Evolutionary conservation across 78 protist genomes (phyloP), one percentile per base, ranked within the genome.

Genomic region (Dictyostelium firmibasis): DNA sequence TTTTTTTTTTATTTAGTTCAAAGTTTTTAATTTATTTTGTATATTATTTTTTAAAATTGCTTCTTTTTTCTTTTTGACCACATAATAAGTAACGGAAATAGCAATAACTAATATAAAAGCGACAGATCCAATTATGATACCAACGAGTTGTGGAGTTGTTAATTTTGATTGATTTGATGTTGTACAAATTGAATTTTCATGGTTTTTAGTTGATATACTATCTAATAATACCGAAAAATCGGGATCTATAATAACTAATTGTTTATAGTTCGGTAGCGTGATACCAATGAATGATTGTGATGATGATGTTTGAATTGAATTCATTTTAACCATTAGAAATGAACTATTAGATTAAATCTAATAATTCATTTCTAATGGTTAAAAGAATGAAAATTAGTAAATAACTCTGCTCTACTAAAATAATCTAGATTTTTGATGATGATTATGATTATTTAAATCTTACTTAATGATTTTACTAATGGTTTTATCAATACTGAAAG

Each of bases 241-340:
- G 8, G 88, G 88, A 47, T 83, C 88, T 6, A 83, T 36, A 11
- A 43, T 23, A 4, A 41, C 31, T 60, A 62, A n/a, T 36, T 9
- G 1, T 83, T 57, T 2, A 67, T 83, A 83, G 43, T 67, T 18
- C 33, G 81, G 77, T 13, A 83, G 25, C 13, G 67, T 64, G 11
- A 83, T 67, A 23, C 81, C 88, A 10, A 83, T 83, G 9, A 6
- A 67, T 18, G 88, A 67, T 35, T 41, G 77, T 69, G 64, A 31
- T 31, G 67, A 27, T 36, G 35, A 35, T 27, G 25, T 41, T 38
- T 16, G 69, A 25, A 35, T 36, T 64, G 75, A 10, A 27, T 64
- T 3, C 23, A 16, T 20, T 20, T 8, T n/a, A n/a, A n/a, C n/a
- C n/a, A n/a, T n/a, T n/a, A n/a, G n/a, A n/a, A n/a, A n/a, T n/a